These are phyloP conservation scores for Podospora pseudocomata DNA, from an alignment of 495 filamentous ascomycete genomes.

Conservation along the genomic window DNA sequence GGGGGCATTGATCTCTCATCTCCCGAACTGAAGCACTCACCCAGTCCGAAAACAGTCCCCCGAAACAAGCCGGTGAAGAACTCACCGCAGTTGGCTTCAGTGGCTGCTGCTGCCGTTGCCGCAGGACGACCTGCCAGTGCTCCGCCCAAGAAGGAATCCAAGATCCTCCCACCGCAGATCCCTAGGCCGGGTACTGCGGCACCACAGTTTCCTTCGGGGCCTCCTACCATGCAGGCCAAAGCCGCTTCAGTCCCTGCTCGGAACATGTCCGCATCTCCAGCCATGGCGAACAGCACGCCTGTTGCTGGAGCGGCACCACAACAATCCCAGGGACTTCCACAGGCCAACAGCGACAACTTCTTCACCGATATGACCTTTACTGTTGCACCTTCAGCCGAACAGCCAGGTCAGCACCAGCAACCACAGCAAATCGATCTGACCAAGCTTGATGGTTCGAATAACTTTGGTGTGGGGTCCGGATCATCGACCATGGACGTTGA, in stretches of 20 bases:
- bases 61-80: slow-evolving; percentile 24
- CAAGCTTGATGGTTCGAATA: slow-evolving; percentile 2
- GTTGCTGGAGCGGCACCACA: slow-evolving; percentile 12
- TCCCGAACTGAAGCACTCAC: slow-evolving; percentile 19
- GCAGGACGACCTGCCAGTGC: slow-evolving; percentile 20
- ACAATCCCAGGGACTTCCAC: slow-evolving; percentile 5
- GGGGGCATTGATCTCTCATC: slow-evolving; percentile 32
- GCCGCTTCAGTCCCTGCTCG: slow-evolving; percentile 15
- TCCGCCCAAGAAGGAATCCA: slow-evolving; percentile 35
- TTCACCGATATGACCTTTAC: slow-evolving; percentile 49
- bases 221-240: slow-evolving; percentile 12
- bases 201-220: slow-evolving; percentile 4
- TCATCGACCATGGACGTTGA: slow-evolving; percentile 25
- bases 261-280: slow-evolving; percentile 12
- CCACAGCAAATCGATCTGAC: slow-evolving; percentile 14
- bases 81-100: slow-evolving; percentile 16
- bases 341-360: slow-evolving; percentile 22
- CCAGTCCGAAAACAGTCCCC: slow-evolving; percentile 20
- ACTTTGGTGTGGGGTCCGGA: background rate
- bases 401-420: slow-evolving; percentile 14
- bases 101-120: slow-evolving; percentile 15
- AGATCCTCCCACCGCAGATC: slow-evolving; percentile 33
- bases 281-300: slow-evolving; percentile 8
- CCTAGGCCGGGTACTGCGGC: slow-evolving; percentile 23
- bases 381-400: slow-evolving; percentile 34